A percentile compares a stretch with the other conserved stretches of the same genome.
Evolutionary conservation across 306 rosid genomes (phyloP).

Genomic region (Quercus wislizeni): DNA sequence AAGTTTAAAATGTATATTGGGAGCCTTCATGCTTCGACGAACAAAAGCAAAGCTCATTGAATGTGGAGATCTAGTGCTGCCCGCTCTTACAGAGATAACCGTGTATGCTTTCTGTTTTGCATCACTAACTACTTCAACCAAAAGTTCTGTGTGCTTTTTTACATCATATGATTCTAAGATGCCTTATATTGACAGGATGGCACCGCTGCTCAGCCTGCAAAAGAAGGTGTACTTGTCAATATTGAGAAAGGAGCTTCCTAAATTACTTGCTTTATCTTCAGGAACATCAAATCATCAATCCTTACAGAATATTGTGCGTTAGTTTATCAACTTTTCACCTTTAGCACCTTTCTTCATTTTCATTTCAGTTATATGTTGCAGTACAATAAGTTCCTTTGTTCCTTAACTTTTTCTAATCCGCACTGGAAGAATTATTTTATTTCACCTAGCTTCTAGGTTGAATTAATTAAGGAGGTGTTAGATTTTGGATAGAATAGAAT

Average conservation of each 20-base stretch:
- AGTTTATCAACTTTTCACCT: slow-evolving; percentile 16
- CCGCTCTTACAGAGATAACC: slow-evolving; percentile 81
- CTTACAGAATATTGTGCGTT: slow-evolving; percentile 77
- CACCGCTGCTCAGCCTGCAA: slow-evolving; percentile 72
- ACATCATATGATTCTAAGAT: slow-evolving; percentile 12
- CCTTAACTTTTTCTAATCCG: not conserved
- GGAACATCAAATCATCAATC: slow-evolving; percentile 77
- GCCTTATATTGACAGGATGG: slow-evolving; percentile 55
- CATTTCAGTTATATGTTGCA: not conserved
- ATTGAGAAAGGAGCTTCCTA: slow-evolving; percentile 82
- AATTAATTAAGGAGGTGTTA: too few species aligned
- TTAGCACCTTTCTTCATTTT: not conserved
- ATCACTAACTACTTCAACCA: not conserved
- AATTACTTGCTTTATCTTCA: slow-evolving; percentile 67
- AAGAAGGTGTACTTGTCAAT: slow-evolving; percentile 83
- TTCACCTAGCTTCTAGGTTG: not conserved
- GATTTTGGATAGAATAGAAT: too few species aligned
- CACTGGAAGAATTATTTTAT: not conserved
- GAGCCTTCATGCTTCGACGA: slow-evolving; percentile 84
- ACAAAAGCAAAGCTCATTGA: slow-evolving; percentile 81
- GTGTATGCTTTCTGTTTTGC: slow-evolving; percentile 48
- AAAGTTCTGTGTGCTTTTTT: not conserved
- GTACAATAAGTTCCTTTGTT: slow-evolving; percentile 15
- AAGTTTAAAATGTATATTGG: slow-evolving; percentile 59
- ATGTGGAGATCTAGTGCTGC: slow-evolving; percentile 71